A percentile compares a stretch with the other conserved stretches of the same genome.
phyloP scores from a whole-genome alignment of 2,329 filamentous ascomycete genomes.

The Venturia carpophila region DNA sequence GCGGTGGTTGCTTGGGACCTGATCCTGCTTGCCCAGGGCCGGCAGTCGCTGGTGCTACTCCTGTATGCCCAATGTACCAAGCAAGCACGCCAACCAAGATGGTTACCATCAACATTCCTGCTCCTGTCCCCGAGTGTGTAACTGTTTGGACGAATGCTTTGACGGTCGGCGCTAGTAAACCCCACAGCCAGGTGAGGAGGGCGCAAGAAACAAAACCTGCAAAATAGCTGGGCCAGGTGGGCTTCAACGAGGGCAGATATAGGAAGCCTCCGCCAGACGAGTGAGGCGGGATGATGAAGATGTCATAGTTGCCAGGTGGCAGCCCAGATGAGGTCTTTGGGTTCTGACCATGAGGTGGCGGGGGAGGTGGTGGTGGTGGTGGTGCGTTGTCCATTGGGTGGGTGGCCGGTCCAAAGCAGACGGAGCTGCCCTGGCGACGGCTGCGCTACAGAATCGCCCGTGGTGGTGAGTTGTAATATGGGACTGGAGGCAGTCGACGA shows the following conservation, averaged over 20 bases:
- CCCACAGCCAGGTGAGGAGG: conserved; percentile 61
- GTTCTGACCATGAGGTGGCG: conserved; percentile 75
- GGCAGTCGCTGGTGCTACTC: conserved; percentile 16
- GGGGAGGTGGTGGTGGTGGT: conserved; percentile 32
- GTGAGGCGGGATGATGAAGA: conserved; percentile 92
- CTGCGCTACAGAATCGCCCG: neutral
- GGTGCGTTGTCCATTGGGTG: conserved; percentile 9
- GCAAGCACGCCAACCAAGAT: conserved; percentile 66
- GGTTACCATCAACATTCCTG: conserved; percentile 62
- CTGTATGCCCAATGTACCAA: conserved; percentile 64
- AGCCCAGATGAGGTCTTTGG: conserved; percentile 65
- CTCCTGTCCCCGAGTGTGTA: conserved; percentile 49
- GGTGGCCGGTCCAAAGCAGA: neutral
- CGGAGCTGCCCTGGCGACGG: neutral
- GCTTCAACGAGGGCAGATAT: conserved; percentile 83
- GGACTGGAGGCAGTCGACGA: neutral
- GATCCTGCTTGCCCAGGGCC: neutral
- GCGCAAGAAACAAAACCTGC: conserved; percentile 64
- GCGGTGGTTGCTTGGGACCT: conserved; percentile 10
- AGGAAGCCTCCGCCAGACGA: conserved; percentile 83
- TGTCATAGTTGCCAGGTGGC: conserved; percentile 88
- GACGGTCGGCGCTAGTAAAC: conserved; percentile 64
- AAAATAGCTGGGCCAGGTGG: conserved; percentile 82
- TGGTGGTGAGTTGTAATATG: neutral
- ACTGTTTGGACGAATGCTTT: conserved; percentile 17